phyloP scores from a whole-genome alignment of 2,329 filamentous ascomycete genomes.

The Aspergillus fijiensis region DNA sequence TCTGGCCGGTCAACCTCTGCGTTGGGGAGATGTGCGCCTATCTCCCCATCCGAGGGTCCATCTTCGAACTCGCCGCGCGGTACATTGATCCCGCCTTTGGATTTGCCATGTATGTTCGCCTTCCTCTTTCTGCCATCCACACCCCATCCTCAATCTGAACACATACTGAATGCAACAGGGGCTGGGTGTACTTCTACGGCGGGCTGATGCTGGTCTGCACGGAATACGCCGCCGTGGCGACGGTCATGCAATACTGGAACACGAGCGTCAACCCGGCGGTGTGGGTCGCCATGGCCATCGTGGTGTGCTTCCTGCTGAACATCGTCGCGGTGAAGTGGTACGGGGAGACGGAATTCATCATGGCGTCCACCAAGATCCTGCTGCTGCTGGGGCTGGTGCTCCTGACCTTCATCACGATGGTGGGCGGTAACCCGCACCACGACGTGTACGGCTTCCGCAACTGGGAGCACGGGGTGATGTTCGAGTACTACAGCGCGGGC shows the following conservation, averaged over 20 bases:
- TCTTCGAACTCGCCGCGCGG: too few relatives aligned
- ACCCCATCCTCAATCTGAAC: too few relatives aligned
- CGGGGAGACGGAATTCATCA: conserved; percentile 71
- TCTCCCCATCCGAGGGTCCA: too few relatives aligned
- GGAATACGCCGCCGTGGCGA: conserved; percentile 48
- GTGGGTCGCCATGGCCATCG: conserved; percentile 44
- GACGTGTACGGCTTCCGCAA: conserved; percentile 71
- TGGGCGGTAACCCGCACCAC: conserved; percentile 71
- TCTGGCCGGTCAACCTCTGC: too few relatives aligned
- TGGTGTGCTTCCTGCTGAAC: conserved; percentile 58
- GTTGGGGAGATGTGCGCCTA: too few relatives aligned
- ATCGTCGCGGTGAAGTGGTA: conserved; percentile 69
- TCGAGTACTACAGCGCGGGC: conserved; percentile 63
- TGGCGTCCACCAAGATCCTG: conserved; percentile 67
- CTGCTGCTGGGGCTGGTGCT: conserved; percentile 67
- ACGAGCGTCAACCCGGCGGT: conserved; percentile 43
- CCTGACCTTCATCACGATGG: conserved; percentile 77
- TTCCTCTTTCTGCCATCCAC: too few relatives aligned
- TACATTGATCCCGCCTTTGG: too few relatives aligned
- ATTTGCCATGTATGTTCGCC: too few relatives aligned
- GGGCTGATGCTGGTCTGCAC: conserved; percentile 31
- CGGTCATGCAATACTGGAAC: conserved; percentile 49
- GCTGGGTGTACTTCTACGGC: too few relatives aligned
- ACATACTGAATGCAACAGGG: too few relatives aligned
- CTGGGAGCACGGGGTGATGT: conserved; percentile 63